phyloP scores from a whole-genome alignment of 108 stramenopile genomes.

The Pseudonitzschia delicatissima region DNA sequence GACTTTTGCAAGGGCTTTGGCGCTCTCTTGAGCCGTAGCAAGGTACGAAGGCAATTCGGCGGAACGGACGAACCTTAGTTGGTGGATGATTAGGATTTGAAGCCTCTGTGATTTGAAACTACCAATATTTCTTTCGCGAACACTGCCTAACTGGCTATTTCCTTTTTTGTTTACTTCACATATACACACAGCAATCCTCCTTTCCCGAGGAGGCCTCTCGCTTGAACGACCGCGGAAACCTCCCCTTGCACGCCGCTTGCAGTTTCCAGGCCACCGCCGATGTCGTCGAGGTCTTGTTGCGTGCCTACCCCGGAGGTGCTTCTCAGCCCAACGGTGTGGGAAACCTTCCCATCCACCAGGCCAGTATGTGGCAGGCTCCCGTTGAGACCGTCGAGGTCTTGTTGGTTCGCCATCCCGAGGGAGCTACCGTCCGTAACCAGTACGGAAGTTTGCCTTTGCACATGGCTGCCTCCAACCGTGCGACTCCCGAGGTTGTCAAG shows the following conservation, averaged over 20 bases:
- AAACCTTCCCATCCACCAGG: constrained; percentile 86
- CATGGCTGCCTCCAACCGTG: constrained; percentile 85
- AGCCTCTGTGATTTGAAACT: not conserved
- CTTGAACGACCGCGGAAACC: constrained; percentile 84
- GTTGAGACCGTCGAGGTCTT: constrained; percentile 74
- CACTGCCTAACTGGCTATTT: not conserved
- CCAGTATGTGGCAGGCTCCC: constrained; percentile 87
- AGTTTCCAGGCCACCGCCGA: constrained; percentile 82
- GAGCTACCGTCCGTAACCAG: constrained; percentile 80
- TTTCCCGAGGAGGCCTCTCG: constrained; percentile 87
- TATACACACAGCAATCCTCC: constrained; percentile 71
- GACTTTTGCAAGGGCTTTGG: constrained; percentile 89
- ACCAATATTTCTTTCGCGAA: not conserved
- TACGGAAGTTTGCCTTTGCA: constrained; percentile 84
- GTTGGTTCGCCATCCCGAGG: constrained; percentile 70
- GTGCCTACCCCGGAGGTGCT: constrained; percentile 74
- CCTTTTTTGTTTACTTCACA: too few species aligned
- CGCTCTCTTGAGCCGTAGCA: constrained; percentile 78
- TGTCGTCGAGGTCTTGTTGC: constrained; percentile 74
- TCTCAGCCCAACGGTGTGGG: constrained; percentile 77
- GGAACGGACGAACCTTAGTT: too few species aligned
- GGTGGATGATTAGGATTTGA: not conserved
- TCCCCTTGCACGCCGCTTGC: constrained; percentile 85
- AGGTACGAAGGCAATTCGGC: too few species aligned
- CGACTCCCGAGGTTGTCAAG: constrained; percentile 70